Percentiles rank a stretch among this genome's conserved stretches.
Conservation (phyloP, 805 yeast genomes). For the Komagataella mondaviorum region DNA sequence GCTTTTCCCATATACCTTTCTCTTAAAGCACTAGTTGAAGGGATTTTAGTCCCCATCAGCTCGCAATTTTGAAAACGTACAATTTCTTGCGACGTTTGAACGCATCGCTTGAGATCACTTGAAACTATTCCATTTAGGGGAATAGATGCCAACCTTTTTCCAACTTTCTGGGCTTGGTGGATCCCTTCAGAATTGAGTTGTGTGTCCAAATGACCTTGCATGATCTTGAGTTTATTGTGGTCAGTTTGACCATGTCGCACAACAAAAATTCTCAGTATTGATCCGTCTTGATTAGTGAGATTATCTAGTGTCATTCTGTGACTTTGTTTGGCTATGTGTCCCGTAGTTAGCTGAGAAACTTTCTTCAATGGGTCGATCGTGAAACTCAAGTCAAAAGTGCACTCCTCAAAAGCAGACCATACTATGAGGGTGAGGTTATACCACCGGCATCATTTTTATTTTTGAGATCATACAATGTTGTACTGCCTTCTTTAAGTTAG, state of each 20-base stretch:
- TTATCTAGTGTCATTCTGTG: conserved; percentile 1
- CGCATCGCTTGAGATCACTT: conserved; percentile 47
- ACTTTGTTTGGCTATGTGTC: not conserved
- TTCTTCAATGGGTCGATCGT: not conserved
- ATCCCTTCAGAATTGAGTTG: conserved; percentile 49
- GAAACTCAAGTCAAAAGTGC: not conserved
- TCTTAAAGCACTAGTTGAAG: conserved; percentile 32
- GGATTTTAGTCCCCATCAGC: conserved; percentile 11
- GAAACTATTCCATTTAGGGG: conserved; percentile 32
- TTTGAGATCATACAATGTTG: not conserved
- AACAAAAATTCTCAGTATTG: conserved; percentile 28
- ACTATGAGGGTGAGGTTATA: not conserved
- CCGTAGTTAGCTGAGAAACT: not conserved
- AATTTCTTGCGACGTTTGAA: conserved; percentile 39
- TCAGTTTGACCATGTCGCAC: conserved; percentile 82
- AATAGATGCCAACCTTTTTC: conserved; percentile 24
- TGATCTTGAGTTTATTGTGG: conserved; percentile 49
- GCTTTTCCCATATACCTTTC: conserved; percentile 72
- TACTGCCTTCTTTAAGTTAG: not conserved
- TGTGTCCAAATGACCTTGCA: conserved; percentile 71
- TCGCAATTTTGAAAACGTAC: conserved; percentile 10
- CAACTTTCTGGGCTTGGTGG: conserved; percentile 46
- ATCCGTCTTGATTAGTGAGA: conserved; percentile 8
- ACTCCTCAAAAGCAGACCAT: not conserved
- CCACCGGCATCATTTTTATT: not conserved